Evolutionary conservation across 306 rosid species (phyloP), one percentile per base, ranked within the genome.

Genomic region (Quillaja saponaria): DNA sequence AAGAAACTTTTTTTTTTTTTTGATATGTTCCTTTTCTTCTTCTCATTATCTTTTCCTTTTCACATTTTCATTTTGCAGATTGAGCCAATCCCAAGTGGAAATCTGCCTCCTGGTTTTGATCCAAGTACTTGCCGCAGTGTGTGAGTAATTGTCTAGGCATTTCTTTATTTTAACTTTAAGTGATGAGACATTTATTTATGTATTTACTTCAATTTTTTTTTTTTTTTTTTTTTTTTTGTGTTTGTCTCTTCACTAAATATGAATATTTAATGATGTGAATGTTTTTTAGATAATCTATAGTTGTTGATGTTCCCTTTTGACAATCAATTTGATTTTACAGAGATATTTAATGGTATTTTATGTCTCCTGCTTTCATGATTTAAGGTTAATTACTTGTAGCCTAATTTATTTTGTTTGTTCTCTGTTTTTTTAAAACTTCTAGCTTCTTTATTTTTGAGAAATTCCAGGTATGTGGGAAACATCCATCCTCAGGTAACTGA

Each of bases 81-180:
- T 81, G 98, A 92, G 83, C 98, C 98, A 75, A 84, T 86, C 71
- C 95, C 98, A 78, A 92, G 98, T 82, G 98, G 98, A 81, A 92
- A 92, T 84, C 85, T 92, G 80, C 98, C 98, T 72, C 98, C 96
- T 56, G 98, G 98, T 81, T 92, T 91, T 84, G 98, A 92, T 88
- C 98, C 98, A 71, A 92, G 98, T 71, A 84, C 96, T 78, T 92
- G 98, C 95, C 98, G 98, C 90, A 88, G 98, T 84, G 98, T 92
- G 98, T 92, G 90, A 92, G 98, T 91, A 85, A 77, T 74, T 88
- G 88, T 59, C 76, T 73, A 66, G 90, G 71, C 73, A 42, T 54
- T 78, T 80, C 28, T 50, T 42, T 42, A 31, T 16, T 53, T 6
- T 31, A 17, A 35, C 11, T 20, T 66, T 68, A n/a, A n/a, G n/a